A percentile compares a stretch with the other conserved stretches of the same genome.
phyloP scores from a whole-genome alignment of 2,329 filamentous ascomycete species.

The Paraphaeosphaeria sporulosa region DNA sequence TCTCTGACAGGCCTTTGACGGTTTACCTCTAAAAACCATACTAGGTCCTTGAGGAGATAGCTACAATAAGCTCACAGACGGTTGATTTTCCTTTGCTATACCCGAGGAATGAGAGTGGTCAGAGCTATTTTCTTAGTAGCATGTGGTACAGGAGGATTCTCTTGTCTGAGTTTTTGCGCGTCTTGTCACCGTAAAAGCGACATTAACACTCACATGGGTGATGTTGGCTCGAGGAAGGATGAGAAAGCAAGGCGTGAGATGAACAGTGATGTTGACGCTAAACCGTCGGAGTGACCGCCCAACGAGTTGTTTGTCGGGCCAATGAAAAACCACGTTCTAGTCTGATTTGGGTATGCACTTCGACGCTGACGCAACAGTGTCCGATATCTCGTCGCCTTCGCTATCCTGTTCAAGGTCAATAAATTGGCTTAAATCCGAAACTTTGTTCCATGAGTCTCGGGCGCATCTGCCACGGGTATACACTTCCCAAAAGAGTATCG shows the following conservation, averaged over 20 bases:
- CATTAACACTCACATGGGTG: background rate
- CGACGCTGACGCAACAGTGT: constrained; percentile 1
- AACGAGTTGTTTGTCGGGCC: background rate
- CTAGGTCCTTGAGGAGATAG: background rate
- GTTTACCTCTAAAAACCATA: constrained; percentile 28
- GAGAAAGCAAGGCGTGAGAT: background rate
- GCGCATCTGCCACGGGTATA: background rate
- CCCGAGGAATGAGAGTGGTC: background rate
- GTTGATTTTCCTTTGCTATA: background rate
- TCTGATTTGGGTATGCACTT: constrained; percentile 10
- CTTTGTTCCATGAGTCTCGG: background rate
- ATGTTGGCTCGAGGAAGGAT: background rate
- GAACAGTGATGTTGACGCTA: background rate
- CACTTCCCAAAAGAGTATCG: background rate
- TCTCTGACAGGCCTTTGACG: constrained; percentile 29
- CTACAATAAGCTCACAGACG: background rate
- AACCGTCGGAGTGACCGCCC: background rate
- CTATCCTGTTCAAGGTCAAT: background rate
- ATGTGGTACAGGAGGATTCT: too few relatives aligned
- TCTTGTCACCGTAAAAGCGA: background rate
- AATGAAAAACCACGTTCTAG: background rate
- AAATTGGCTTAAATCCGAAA: constrained; percentile 1
- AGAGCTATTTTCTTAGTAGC: too few relatives aligned
- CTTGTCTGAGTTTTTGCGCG: background rate
- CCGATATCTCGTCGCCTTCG: background rate